A percentile compares a stretch with the other conserved stretches of the same genome.
Conservation (phyloP, 2,329 filamentous ascomycete genomes). For the Colletotrichum zoysiae region DNA sequence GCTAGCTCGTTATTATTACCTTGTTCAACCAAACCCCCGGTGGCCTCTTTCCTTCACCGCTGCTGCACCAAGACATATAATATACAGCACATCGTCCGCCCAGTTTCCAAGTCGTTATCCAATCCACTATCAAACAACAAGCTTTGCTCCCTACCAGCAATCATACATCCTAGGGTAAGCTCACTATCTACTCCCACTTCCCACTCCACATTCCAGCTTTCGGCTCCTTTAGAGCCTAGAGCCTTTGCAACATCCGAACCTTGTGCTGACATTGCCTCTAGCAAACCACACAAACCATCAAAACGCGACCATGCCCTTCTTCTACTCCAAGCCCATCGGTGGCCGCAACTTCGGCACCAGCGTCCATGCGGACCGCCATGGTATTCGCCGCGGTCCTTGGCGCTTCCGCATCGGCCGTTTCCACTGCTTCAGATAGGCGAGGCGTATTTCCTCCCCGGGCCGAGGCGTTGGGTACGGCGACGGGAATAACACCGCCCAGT, state of each 20-base stretch:
- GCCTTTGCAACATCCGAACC: background rate
- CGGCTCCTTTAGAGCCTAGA: background rate
- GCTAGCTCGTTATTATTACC: background rate
- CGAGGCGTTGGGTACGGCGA: conserved; percentile 18
- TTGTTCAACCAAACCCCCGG: background rate
- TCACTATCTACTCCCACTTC: too few relatives aligned
- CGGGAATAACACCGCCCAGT: background rate
- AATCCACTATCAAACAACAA: conserved; percentile 3
- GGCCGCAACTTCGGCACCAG: conserved; percentile 64
- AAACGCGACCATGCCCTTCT: conserved; percentile 57
- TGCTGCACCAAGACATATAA: conserved; percentile 26
- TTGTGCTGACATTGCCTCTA: background rate
- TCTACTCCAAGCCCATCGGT: conserved; percentile 61
- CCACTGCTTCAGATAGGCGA: conserved; percentile 60
- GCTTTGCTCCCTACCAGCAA: conserved; percentile 4
- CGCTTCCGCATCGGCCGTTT: conserved; percentile 63
- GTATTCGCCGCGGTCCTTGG: conserved; percentile 64
- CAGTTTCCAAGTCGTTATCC: conserved; percentile 6
- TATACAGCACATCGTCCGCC: background rate
- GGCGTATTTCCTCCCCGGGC: background rate
- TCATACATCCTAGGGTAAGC: background rate
- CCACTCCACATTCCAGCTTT: too few relatives aligned
- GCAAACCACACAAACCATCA: conserved; percentile 6
- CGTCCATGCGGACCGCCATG: conserved; percentile 59
- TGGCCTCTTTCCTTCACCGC: conserved; percentile 16